Evolutionary conservation across 352 stramenopile genomes (phyloP), one percentile per base, ranked within the genome.

Genomic region (Phytophthora lateralis): DNA sequence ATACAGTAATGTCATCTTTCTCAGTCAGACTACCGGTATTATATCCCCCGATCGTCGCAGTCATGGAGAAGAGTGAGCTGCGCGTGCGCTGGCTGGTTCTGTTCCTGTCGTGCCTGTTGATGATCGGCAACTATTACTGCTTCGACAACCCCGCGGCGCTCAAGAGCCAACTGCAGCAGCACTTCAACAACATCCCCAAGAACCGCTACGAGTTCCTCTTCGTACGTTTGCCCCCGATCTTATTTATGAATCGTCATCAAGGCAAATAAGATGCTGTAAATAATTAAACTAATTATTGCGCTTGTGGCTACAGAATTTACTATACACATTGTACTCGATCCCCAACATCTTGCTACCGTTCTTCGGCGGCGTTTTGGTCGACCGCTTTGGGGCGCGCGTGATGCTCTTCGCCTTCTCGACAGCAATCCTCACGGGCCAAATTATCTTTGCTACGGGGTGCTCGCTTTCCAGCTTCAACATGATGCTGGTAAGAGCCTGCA

Each of bases 241-340:
- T 45, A 45, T 45, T 45, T 45, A 17, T 45, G 37, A 38, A 30
- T 6, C 0, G 6, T 30, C 4, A 30, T 32, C 27, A 38, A 11
- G 29, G 29, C 29, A 34, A 38, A 38, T n/a, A 38, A 1, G 12
- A 37, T 43, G 14, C 41, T 55, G 14, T 3, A 20, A 21, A 47
- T 20, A 6, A 57, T 32, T 29, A 20, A 3, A 54, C 11, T 44
- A 53, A 51, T 15, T 57, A 20, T 56, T 64, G 27, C 17, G 26
- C 38, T 34, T 55, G 1, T 45, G 9, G 4, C 6, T 62, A 2
- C 85, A 97, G 85, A 97, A 96, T 57, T 63, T 98, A 52, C 73
- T 98, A 32, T 98, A 98, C 73, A 98, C 90, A 18, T 63, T 97
- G 43, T 98, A 98, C 71, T 97, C 87, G 37, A 82, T 97, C 47